Base-by-base conservation (phyloP, 495 filamentous ascomycete genomes). In the Trichoderma gamsii region DNA sequence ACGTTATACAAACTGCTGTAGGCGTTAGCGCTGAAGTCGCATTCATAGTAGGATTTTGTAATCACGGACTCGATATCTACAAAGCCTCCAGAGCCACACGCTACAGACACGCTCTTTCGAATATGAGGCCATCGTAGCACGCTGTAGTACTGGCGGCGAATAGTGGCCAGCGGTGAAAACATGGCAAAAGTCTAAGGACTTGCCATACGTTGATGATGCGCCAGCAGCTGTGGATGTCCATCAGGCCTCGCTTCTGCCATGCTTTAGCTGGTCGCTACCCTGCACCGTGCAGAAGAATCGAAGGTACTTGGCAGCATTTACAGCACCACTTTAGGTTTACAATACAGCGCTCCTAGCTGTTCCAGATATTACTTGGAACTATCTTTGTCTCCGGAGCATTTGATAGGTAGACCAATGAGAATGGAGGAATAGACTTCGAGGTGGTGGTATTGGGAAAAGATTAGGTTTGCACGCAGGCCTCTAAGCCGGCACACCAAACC, bases 131-230 rank as follows among this genome's bases (percentile, higher is more conserved):
- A 29, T 32, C 56, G 15, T 9, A 61, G 13, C 23, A 32, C 56
- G 27, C 56, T 61, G 56, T 16, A 61, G 27, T 9, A 61, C 27
- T 25, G 56, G 56, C 56, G 56, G 27, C 56, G 4, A 32, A 49
- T 16, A 4, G n/a, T 49, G n/a, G n/a, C 44, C 18, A 32, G 25
- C 25, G 27, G 35, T 32, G 56, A 32, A 18, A 64, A n/a, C 29
- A 74, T 66, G 68, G 38, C 69, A 9, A 41, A 61, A 15, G 29
- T 6, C n/a, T 73, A 35, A 73, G 74, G 81, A 27, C 9, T 23
- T 23, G 3, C 18, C 18, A 21, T 11, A 18, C 3, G 49, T 52
- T 18, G 21, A 23, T 52, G 49, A 52, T 52, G 18, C 21, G n/a
- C 49, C 21, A 23, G 49, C 21, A 23, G 49, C 12, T 46, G 13